Percentiles rank a stretch among this genome's conserved stretches.
Conservation (phyloP, 2,329 filamentous ascomycete genomes). For the Aulographum hederae region DNA sequence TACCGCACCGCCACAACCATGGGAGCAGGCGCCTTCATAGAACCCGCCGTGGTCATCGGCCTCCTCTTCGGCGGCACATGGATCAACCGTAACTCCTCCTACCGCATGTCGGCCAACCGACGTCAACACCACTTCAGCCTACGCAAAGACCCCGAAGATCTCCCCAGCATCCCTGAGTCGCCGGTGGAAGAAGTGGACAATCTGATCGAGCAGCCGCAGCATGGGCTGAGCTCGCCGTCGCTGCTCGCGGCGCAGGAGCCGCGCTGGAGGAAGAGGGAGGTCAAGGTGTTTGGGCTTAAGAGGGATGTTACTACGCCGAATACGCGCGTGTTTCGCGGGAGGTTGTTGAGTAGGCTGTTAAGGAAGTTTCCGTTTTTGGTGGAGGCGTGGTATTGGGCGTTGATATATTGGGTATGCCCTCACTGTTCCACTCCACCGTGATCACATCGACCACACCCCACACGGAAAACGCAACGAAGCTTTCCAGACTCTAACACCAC, state of each 20-base stretch:
- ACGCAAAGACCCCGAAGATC: no score
- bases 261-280: conserved; percentile 30
- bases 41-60: conserved; percentile 41
- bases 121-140: no score
- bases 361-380: conserved; percentile 52
- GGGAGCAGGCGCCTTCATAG: conserved; percentile 38
- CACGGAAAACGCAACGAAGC: conserved; percentile 1
- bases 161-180: no score
- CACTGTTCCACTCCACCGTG: background rate
- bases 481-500: background rate
- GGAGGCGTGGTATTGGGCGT: conserved; percentile 61
- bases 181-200: no score
- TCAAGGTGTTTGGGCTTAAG: conserved; percentile 27
- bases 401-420: conserved; percentile 58
- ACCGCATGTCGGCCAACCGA: conserved; percentile 11
- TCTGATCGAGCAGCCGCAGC: no score
- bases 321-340: conserved; percentile 39
- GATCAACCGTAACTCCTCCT: conserved; percentile 35
- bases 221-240: conserved; percentile 13
- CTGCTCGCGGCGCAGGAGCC: conserved; percentile 22
- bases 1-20: conserved; percentile 16
- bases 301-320: conserved; percentile 39
- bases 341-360: conserved; percentile 44
- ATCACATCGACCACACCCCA: background rate
- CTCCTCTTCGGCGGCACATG: conserved; percentile 43